Evolutionary conservation across 2,329 filamentous ascomycete genomes (phyloP), one percentile per base, ranked within the genome.

Genomic region (Cyclaneusma minus): DNA sequence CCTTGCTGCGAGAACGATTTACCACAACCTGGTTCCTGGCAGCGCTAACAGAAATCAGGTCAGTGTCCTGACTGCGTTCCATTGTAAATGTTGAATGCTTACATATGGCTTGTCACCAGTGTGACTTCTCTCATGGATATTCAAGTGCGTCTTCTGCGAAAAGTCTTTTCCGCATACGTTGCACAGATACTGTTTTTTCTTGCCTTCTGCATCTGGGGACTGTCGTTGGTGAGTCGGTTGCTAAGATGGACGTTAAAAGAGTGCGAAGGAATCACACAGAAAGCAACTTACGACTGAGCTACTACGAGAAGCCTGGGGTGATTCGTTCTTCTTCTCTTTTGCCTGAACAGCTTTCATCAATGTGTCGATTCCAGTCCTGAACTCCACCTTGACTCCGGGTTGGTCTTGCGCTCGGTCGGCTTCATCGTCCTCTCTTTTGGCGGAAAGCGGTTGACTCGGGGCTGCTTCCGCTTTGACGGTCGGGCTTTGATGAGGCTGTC

Each of bases 21-120:
- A 13, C 70, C 71, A 48, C 87, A 95, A 4, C 64, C 64, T 3
- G 69, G 64, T 36, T 79, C 65, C 35, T 69, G 73, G 56, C 83
- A 92, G 12, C 62, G 48, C 73, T 68, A 35, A 15, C 18, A n/a
- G n/a, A n/a, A n/a, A 7, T 20, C 18, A 20, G 18, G 18, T 7
- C 18, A 11, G 18, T 7, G 18, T 20, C 18, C 18, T 11, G 7
- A 7, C 18, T 20, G 11, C 18, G 11, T 20, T 20, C 18, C 7
- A 7, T 11, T 20, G 7, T 11, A n/a, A n/a, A n/a, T n/a, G n/a
- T n/a, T n/a, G n/a, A n/a, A n/a, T n/a, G n/a, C 81, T 61, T 58
- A 92, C 78, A 48, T 87, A 94, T 33, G 87, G 87, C 48, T 84
- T 89, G 28, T 79, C 72, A 10, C 89, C 89, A 3, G 82, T 93